These are phyloP conservation scores for Rhododendron molle DNA, from an alignment of 148 eudicot genomes.

Conservation along the genomic window DNA sequence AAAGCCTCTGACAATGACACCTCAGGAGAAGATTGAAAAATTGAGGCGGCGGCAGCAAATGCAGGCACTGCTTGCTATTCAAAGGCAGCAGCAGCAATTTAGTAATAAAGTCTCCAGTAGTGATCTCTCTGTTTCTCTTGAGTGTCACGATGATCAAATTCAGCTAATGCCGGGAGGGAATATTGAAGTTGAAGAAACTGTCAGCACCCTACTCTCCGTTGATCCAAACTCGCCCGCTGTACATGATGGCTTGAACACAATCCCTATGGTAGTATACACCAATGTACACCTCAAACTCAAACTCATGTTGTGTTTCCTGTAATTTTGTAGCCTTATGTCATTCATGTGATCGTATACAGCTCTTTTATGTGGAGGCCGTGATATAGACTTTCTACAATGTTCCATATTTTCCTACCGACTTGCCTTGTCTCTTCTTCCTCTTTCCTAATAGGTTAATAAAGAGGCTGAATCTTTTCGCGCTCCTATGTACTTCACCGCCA, in stretches of 20 bases:
- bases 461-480: no score
- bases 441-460: no score
- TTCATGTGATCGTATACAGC: no score
- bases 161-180: conserved; percentile 30
- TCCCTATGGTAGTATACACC: conserved; percentile 22
- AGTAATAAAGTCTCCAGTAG: conserved; percentile 25
- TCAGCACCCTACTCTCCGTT: conserved; percentile 24
- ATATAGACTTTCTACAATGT: no score
- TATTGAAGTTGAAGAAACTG: conserved; percentile 30
- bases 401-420: no score
- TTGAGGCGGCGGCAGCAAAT: conserved; percentile 70
- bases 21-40: conserved; percentile 83
- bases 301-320: no score
- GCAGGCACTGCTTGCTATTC: conserved; percentile 84
- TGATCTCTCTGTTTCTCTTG: conserved; percentile 19
- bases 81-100: conserved; percentile 67
- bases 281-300: no score
- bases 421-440: no score
- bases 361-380: no score
- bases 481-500: no score
- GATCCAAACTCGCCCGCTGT: conserved; percentile 41
- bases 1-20: conserved; percentile 56
- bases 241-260: conserved; percentile 31
- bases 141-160: conserved; percentile 22
- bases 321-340: no score